Evolutionary conservation across 371 early-diverging fungal genomes (phyloP), one percentile per base, ranked within the genome.

Genomic region (Actinomortierella ambigua): DNA sequence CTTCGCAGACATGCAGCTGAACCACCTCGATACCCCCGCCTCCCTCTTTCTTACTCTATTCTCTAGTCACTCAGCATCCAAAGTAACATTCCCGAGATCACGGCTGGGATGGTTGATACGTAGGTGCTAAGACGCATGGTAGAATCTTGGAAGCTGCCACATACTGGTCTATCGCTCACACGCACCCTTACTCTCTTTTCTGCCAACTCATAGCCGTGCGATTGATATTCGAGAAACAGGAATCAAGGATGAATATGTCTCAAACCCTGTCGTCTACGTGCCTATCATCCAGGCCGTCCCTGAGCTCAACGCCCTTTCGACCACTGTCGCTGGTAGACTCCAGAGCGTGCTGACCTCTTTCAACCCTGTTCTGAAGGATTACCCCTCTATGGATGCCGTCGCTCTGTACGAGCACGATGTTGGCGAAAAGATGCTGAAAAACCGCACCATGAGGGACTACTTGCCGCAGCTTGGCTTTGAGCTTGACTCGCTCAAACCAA

Each of bases 391-490:
- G 71, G 71, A 71, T 44, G 63, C 49, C 8, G 62, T 65, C 17
- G 71, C 60, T 2, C 54, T 39, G 5, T 71, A 71, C 22, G 71
- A 71, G 34, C 71, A 66, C 29, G 47, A 59, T 56, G 62, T 65
- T 51, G 66, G 63, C 14, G 61, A 65, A 53, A 63, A 65, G 42
- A 71, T 71, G 71, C 50, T 65, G 24, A 65, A 71, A 40, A 66
- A 71, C 56, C 61, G 17, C 34, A 66, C 57, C 0, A 23, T 61
- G 48, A 55, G 55, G 53, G 71, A 66, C 15, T 71, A 62, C 29
- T 42, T 34, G 20, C 71, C 71, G 4, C 71, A 71, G 40, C 46
- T 71, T 14, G 75, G 75, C 53, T 60, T 65, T n/a, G 75, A 75
- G 20, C 65, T 75, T 9, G 62, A 75, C 51, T 60, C 63, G 2